Evolutionary conservation across 768 basidiomycete genomes (phyloP), one percentile per base, ranked within the genome.

Genomic region (Pholiota conissans): DNA sequence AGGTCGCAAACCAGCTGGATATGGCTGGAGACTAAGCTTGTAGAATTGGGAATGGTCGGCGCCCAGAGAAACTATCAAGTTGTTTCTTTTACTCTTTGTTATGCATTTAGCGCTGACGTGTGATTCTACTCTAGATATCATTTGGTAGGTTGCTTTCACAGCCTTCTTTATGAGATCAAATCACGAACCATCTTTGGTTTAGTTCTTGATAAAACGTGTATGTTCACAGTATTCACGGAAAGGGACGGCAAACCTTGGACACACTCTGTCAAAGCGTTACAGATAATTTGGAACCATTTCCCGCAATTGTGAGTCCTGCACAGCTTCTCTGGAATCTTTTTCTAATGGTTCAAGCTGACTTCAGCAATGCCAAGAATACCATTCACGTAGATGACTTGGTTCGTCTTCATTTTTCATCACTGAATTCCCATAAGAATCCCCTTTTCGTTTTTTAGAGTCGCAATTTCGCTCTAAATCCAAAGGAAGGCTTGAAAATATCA

Each of bases 1-100:
- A 90, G 88, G 89, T 88, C 86, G 0, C 90, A 92, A 67, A 94
- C 93, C 3, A 87, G 84, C 61, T 94, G 93, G 93, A 78, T 91
- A 49, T 94, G 92, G 92, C 76, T 94, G 16, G 92, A 94, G 74
- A 84, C 86, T 14, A 95, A 94, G 70, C 77, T 96, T 7, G 86
- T 91, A 11, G 93, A 95, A 69, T 78, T 95, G 8, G 91, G 85
- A 16, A 92, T 95, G 86, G 72, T 94, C 16, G 93, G 92, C 13
- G 81, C 83, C 0, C 74, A 79, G 50, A 76, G 79, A 62, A 84
- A 80, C 63, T 94, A 94, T 67, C 83, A 90, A 75, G 91, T 89
- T 58, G 46, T 69, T 47, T 47, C 26, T 49, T 40, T 37, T 59
- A 50, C 32, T 26, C 49, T 24, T 13, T 20, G n/a, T n/a, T n/a